Evolutionary conservation across 2,329 filamentous ascomycete species (phyloP).

Genomic region (Rosellinia necatrix): DNA sequence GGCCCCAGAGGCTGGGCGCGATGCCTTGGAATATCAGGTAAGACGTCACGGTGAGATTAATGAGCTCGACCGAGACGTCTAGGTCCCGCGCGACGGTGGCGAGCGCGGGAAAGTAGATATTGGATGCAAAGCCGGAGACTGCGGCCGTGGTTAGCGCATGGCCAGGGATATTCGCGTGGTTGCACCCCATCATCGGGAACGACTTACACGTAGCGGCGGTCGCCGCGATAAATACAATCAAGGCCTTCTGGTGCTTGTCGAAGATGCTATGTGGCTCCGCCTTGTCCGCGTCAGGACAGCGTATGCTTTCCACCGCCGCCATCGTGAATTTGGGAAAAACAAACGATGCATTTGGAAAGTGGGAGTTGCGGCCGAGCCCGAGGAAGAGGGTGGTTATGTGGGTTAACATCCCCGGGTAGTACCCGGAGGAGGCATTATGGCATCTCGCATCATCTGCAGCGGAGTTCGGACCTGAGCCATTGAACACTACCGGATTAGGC

Average conservation of each 20-base stretch:
- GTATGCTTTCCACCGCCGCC: not conserved
- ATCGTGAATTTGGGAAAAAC: constrained; percentile 10
- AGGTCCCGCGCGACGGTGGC: constrained; percentile 50
- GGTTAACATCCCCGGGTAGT: no score
- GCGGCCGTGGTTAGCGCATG: not conserved
- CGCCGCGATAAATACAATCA: constrained; percentile 53
- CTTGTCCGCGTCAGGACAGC: constrained; percentile 1
- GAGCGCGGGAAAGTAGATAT: constrained; percentile 57
- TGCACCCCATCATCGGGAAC: not conserved
- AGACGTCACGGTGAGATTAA: constrained; percentile 52
- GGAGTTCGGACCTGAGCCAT: constrained; percentile 13
- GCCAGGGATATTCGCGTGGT: no score
- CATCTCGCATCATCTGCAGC: not conserved
- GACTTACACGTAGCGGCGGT: constrained; percentile 55
- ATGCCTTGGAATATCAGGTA: constrained; percentile 60
- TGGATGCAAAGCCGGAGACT: constrained; percentile 49
- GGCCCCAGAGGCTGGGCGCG: constrained; percentile 56
- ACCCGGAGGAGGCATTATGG: no score
- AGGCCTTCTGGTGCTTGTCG: constrained; percentile 51
- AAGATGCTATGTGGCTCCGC: constrained; percentile 54
- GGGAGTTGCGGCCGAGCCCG: no score
- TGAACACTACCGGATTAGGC: no score
- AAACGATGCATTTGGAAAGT: no score
- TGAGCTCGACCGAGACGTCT: constrained; percentile 43
- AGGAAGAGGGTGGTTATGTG: no score